Evolutionary conservation across 805 yeast species (phyloP), one percentile per base, ranked within the genome.

Genomic region (Kluyveromyces aestuarii): DNA sequence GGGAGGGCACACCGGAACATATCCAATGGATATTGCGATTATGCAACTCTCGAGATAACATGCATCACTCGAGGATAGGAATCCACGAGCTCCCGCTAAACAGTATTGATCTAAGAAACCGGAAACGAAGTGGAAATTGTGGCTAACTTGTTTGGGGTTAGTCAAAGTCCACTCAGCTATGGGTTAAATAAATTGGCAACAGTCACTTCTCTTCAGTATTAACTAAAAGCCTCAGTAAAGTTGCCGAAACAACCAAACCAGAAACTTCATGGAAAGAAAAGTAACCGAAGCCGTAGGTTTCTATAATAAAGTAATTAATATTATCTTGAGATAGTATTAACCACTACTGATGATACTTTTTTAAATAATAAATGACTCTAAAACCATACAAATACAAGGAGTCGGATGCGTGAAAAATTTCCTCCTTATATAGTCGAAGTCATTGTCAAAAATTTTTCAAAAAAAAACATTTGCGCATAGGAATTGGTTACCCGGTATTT

Each of bases 271-370:
- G 53, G 58, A 63, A 57, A 59, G 54, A 51, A 52, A 57, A 56
- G 53, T 50, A 57, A 59, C 51, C 46, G 57, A 56, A 55, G 55
- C 67, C 38, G 58, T 56, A 62, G 70, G 69, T 66, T 65, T 63
- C 69, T 64, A 65, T 63, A 53, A 56, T 48, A 49, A 54, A 53
- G 61, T 60, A 64, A 66, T 66, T 66, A 66, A 66, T 65, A 66
- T 64, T 65, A 65, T 65, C 68, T 62, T 63, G 67, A 66, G 70
- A 65, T 64, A 66, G 70, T 65, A 66, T 63, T 66, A 66, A 65
- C 70, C 70, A 65, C 69, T 64, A 66, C 70, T 66, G 70, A 66
- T 65, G 70, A 60, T 55, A 66, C 59, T 51, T 46, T 55, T 61
- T 47, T 50, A 53, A 54, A 51, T 52, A 49, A 47, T 50, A 41